Evolutionary conservation across 176 grass and related monocot species (phyloP).

Genomic region (Oryza australiensis): DNA sequence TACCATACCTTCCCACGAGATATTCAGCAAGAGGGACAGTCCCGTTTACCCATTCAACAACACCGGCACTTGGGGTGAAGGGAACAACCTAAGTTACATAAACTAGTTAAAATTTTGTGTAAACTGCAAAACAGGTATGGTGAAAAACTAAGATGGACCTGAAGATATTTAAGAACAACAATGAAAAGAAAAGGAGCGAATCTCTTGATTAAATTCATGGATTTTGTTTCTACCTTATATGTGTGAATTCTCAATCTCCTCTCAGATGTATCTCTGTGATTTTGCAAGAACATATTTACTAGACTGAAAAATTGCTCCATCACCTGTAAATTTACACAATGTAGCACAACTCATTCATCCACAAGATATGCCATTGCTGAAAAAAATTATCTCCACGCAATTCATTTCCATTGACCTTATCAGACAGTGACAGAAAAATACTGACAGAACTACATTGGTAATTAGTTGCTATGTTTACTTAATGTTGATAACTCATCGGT

Average conservation of each 20-base stretch:
- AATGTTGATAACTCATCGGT: not conserved
- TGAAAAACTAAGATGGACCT: not conserved
- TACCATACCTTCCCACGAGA: conserved; percentile 94
- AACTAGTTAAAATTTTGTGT: conserved; percentile 17
- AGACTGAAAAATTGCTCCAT: conserved; percentile 99
- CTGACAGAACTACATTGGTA: not conserved
- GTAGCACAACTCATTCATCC: not conserved
- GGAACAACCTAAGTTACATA: conserved; percentile 77
- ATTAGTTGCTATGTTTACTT: not conserved
- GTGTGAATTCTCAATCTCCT: conserved; percentile 91
- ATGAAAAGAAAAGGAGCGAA: not conserved
- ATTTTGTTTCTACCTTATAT: conserved; percentile 68
- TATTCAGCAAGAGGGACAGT: conserved; percentile 88
- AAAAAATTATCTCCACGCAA: not conserved
- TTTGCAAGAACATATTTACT: conserved; percentile 95
- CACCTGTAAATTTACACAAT: conserved; percentile 59
- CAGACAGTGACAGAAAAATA: not conserved
- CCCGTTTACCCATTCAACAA: conserved; percentile 97
- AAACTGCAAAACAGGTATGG: conserved; percentile 15
- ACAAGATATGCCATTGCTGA: not conserved
- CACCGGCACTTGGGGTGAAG: conserved; percentile 95
- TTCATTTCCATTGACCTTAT: conserved; percentile 9
- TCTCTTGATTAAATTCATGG: conserved; percentile 1
- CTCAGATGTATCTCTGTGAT: conserved; percentile 88
- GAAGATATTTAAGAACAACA: not conserved